Conservation (phyloP, 768 basidiomycete species). For the Tulasnella calospora region DNA sequence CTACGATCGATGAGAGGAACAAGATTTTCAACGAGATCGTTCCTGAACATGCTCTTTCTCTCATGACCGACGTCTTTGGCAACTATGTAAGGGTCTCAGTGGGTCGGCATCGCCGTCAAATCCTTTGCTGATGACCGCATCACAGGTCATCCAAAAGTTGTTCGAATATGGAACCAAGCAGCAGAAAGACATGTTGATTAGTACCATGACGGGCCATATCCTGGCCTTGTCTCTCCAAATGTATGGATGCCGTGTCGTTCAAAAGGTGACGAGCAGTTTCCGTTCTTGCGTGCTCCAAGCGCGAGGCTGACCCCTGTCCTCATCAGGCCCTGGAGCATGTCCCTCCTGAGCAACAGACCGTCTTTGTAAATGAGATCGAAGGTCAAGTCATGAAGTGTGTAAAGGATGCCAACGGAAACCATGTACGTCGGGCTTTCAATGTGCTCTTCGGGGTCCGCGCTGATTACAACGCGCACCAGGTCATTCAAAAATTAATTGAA, state of each 20-base stretch:
- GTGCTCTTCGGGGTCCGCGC: not conserved
- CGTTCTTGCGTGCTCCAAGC: not conserved
- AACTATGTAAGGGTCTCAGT: constrained; percentile 67
- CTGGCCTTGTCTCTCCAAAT: constrained; percentile 77
- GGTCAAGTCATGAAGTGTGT: constrained; percentile 78
- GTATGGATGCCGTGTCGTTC: constrained; percentile 95
- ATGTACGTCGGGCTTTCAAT: constrained; percentile 51
- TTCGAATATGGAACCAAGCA: constrained; percentile 77
- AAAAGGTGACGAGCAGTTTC: constrained; percentile 55
- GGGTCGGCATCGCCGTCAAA: not conserved
- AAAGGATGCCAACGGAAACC: constrained; percentile 89
- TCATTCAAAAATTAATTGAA: constrained; percentile 84
- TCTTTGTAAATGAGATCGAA: constrained; percentile 73
- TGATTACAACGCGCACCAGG: constrained; percentile 41
- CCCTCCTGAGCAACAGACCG: constrained; percentile 67
- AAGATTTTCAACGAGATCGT: constrained; percentile 82
- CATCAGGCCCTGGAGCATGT: constrained; percentile 77
- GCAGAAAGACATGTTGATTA: constrained; percentile 67
- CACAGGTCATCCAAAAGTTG: constrained; percentile 85
- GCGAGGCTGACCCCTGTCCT: constrained; percentile 10
- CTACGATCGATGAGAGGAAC: constrained; percentile 73
- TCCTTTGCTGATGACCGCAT: not conserved
- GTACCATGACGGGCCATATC: constrained; percentile 71
- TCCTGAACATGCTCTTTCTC: constrained; percentile 62
- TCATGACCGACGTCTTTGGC: constrained; percentile 91